Percentiles rank a stretch among this genome's conserved stretches.
phyloP scores from a whole-genome alignment of 2,329 filamentous ascomycete genomes.

The Thermoascus crustaceus region DNA sequence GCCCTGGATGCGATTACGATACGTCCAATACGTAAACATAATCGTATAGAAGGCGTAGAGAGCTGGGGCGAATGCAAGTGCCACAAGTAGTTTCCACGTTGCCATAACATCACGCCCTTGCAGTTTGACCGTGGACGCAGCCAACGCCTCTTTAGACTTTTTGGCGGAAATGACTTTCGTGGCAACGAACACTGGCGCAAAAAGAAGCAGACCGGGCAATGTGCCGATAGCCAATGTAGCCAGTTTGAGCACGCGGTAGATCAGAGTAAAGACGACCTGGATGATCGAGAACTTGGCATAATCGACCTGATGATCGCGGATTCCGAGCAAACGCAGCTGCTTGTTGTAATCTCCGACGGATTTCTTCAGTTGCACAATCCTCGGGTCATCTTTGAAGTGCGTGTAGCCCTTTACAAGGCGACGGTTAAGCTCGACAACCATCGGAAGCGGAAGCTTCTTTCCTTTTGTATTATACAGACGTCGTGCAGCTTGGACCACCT shows the following conservation, averaged over 20 bases:
- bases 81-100: conserved; percentile 89
- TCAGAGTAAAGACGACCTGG: conserved; percentile 64
- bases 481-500: conserved; percentile 85
- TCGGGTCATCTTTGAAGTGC: conserved; percentile 81
- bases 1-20: conserved; percentile 75
- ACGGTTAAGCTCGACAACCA: conserved; percentile 89
- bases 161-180: conserved; percentile 73
- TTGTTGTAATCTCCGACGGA: conserved; percentile 80
- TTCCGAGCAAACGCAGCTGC: conserved; percentile 72
- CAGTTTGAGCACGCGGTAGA: conserved; percentile 75
- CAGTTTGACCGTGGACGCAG: conserved; percentile 80
- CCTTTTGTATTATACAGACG: conserved; percentile 90
- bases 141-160: conserved; percentile 76
- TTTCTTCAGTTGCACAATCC: conserved; percentile 66
- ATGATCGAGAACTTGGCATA: conserved; percentile 77
- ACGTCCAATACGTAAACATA: conserved; percentile 66
- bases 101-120: conserved; percentile 84
- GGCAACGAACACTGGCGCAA: conserved; percentile 78
- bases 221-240: conserved; percentile 68
- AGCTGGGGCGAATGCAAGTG: conserved; percentile 70
- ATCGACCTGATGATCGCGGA: conserved; percentile 89
- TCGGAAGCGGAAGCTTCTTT: conserved; percentile 84
- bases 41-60: conserved; percentile 76
- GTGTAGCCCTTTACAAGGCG: conserved; percentile 86
- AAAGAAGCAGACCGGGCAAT: conserved; percentile 76